Evolutionary conservation across 495 filamentous ascomycete species (phyloP).

Genomic region (Aspergillus coremiiformis): DNA sequence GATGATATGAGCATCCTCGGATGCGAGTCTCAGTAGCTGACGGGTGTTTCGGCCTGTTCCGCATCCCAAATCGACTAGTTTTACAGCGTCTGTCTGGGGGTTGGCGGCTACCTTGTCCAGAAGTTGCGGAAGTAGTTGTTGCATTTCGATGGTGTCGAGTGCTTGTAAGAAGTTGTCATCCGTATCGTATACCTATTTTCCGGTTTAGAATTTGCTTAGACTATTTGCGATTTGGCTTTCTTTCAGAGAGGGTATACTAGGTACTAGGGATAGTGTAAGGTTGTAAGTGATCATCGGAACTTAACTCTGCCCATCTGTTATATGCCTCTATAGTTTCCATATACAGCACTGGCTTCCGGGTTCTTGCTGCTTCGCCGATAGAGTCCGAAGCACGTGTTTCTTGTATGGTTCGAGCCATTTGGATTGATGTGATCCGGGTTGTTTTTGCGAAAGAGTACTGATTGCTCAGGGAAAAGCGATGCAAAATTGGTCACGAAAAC

Average conservation of each 20-base stretch:
- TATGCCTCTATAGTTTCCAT: constrained; percentile 37
- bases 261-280: neutral
- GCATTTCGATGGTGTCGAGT: constrained; percentile 55
- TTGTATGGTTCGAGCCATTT: constrained; percentile 27
- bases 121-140: constrained; percentile 46
- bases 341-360: constrained; percentile 19
- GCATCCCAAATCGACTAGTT: constrained; percentile 55
- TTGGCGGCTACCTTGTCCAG: constrained; percentile 18
- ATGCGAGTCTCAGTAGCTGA: constrained; percentile 38
- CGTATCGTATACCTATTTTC: constrained; percentile 52
- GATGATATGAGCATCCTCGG: constrained; percentile 24
- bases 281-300: neutral
- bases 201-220: neutral
- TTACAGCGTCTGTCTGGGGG: constrained; percentile 20
- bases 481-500: too few species aligned
- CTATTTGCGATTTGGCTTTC: neutral
- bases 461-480: too few species aligned
- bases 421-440: too few species aligned
- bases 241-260: neutral
- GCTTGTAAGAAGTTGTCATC: constrained; percentile 70
- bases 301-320: constrained; percentile 37
- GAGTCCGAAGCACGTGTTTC: constrained; percentile 13
- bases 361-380: neutral
- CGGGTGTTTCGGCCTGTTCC: constrained; percentile 64
- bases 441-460: neutral